phyloP scores from a whole-genome alignment of 495 filamentous ascomycete species.

The Tuber umbilicatum region DNA sequence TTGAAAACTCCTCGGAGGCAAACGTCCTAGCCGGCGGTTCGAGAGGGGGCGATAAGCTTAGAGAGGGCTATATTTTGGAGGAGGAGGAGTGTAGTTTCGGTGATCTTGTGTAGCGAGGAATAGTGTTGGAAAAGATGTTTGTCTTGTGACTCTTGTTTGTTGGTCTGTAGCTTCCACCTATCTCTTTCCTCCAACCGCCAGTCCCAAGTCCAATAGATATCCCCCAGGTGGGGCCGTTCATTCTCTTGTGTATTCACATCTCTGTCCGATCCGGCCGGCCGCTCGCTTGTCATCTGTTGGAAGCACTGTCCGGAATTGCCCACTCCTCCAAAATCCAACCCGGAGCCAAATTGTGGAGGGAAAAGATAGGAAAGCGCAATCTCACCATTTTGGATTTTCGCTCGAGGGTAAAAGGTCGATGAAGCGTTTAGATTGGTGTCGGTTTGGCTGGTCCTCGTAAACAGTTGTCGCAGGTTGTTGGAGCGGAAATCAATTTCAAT shows the following conservation, averaged over 20 bases:
- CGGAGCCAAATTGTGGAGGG: not conserved
- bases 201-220: not conserved
- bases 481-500: conserved; percentile 22
- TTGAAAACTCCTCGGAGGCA: not conserved
- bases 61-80: not conserved
- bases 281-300: not conserved
- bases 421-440: conserved; percentile 25
- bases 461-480: conserved; percentile 24
- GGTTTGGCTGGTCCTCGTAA: conserved; percentile 29
- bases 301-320: not conserved
- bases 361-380: not conserved
- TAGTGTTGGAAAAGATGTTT: not conserved
- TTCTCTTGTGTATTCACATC: not conserved
- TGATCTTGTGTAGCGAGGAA: not conserved
- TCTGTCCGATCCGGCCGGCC: not conserved
- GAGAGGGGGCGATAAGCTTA: not conserved
- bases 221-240: not conserved
- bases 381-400: conserved; percentile 32
- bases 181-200: not conserved
- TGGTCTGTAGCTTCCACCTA: not conserved
- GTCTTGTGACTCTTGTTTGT: not conserved
- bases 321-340: not conserved
- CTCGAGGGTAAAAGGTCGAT: conserved; percentile 5
- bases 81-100: not conserved
- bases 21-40: not conserved